Conservation (phyloP, 768 basidiomycete species). For the Suillus ampliporus region DNA sequence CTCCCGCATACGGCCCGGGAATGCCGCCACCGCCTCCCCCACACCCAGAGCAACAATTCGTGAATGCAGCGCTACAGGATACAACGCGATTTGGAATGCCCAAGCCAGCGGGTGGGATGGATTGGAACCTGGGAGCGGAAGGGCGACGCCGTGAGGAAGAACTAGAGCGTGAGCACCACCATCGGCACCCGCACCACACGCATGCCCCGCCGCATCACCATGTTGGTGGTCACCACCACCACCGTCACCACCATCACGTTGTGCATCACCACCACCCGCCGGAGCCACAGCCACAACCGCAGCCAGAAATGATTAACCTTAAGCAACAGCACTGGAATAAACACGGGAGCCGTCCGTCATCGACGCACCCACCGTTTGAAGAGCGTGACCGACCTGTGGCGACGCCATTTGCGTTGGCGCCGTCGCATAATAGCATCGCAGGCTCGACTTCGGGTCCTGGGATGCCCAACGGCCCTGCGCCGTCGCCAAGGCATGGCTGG, state of each 20-base stretch:
- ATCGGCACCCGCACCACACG: slow-evolving; percentile 36
- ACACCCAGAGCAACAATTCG: slow-evolving; percentile 2
- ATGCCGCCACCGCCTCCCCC: slow-evolving; percentile 6
- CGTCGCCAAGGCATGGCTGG: slow-evolving; percentile 52
- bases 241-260: slow-evolving; percentile 50
- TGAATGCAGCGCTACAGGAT: slow-evolving; percentile 1
- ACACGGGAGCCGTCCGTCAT: slow-evolving; percentile 44
- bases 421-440: slow-evolving; percentile 46
- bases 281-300: slow-evolving; percentile 26
- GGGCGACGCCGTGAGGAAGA: slow-evolving; percentile 44
- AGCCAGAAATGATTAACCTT: slow-evolving; percentile 30
- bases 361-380: slow-evolving; percentile 47
- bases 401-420: slow-evolving; percentile 58
- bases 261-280: slow-evolving; percentile 58
- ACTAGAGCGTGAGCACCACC: slow-evolving; percentile 40
- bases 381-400: slow-evolving; percentile 59
- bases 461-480: slow-evolving; percentile 25
- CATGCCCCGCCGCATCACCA: slow-evolving; percentile 35
- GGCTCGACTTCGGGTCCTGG: slow-evolving; percentile 23
- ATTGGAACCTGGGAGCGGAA: slow-evolving; percentile 39
- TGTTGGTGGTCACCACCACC: slow-evolving; percentile 46
- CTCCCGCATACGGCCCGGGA: slow-evolving; percentile 7
- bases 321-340: slow-evolving; percentile 35
- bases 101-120: slow-evolving; percentile 37
- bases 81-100: slow-evolving; percentile 19